Conservation (phyloP, 805 yeast genomes). For the Candida loeiensis region DNA sequence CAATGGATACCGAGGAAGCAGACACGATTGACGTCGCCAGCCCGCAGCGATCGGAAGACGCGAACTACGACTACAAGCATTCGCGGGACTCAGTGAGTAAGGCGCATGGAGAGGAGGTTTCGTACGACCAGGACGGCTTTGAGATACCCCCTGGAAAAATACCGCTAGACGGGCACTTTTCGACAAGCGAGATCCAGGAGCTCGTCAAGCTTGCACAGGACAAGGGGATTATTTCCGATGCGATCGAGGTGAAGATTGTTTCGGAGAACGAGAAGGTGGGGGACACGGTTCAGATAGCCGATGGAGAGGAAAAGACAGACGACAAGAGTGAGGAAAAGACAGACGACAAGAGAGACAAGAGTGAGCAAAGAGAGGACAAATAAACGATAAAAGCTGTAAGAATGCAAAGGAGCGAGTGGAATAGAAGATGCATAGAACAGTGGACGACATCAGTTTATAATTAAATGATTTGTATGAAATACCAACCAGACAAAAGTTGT, state of each 20-base stretch:
- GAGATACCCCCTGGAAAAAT: conserved; percentile 36
- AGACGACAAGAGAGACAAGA: not conserved
- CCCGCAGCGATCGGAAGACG: not conserved
- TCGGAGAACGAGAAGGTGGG: conserved; percentile 23
- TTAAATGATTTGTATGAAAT: too few relatives aligned
- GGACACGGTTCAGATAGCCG: conserved; percentile 25
- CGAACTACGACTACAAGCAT: not conserved
- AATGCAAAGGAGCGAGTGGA: too few relatives aligned
- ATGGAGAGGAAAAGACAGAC: conserved; percentile 2
- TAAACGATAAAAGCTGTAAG: not conserved
- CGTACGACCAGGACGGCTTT: conserved; percentile 30
- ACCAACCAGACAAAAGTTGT: too few relatives aligned
- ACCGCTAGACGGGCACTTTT: conserved; percentile 40
- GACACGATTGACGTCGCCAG: not conserved
- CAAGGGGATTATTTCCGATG: conserved; percentile 25
- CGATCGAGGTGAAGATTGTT: conserved; percentile 25
- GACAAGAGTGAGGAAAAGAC: not conserved
- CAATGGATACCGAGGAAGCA: not conserved
- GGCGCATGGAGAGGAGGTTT: not conserved
- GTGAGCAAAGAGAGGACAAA: not conserved
- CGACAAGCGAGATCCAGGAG: conserved; percentile 30
- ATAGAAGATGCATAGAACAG: too few relatives aligned
- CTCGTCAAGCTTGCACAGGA: conserved; percentile 30
- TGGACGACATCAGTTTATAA: too few relatives aligned
- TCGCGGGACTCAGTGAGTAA: not conserved